Conservation (phyloP, 352 stramenopile genomes). For the Globisporangium nagaii region DNA sequence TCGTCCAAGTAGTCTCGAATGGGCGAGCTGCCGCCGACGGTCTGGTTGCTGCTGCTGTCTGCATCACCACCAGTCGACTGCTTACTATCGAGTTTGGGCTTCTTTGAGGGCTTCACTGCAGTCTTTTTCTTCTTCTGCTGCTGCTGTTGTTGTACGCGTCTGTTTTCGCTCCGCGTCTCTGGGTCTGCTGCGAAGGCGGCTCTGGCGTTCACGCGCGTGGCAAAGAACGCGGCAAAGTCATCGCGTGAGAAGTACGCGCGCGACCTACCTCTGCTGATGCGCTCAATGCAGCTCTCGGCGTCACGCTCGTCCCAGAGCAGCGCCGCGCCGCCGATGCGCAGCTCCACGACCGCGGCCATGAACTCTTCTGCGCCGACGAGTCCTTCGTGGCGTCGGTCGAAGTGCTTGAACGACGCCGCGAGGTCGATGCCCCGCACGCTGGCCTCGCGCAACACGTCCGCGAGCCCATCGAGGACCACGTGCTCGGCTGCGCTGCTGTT, state of each 20-base stretch:
- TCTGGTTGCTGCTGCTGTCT: not conserved
- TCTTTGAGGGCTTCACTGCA: not conserved
- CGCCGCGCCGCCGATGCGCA: conserved; percentile 16
- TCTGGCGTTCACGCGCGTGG: not conserved
- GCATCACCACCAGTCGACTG: not conserved
- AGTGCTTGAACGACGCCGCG: conserved; percentile 50
- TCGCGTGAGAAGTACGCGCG: conserved; percentile 45
- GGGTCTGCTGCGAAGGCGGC: not conserved
- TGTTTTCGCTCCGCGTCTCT: not conserved
- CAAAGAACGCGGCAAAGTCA: conserved; percentile 52
- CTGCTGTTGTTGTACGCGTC: not conserved
- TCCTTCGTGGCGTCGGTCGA: conserved; percentile 36
- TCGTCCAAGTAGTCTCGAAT: conserved; percentile 8
- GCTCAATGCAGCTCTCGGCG: conserved; percentile 34
- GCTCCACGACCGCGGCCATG: conserved; percentile 41
- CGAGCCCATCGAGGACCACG: conserved; percentile 27
- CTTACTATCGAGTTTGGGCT: not conserved
- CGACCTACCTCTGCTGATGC: conserved; percentile 30
- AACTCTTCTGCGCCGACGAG: conserved; percentile 48
- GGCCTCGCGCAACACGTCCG: conserved; percentile 43
- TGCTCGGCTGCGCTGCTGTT: not conserved
- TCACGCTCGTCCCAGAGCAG: conserved; percentile 37
- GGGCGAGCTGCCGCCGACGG: not conserved
- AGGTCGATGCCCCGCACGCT: conserved; percentile 40
- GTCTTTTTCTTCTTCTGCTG: not conserved